Percentiles rank a stretch among this genome's conserved stretches.
Conservation (phyloP, 164 flowering plant species). For the Platanus orientalis region DNA sequence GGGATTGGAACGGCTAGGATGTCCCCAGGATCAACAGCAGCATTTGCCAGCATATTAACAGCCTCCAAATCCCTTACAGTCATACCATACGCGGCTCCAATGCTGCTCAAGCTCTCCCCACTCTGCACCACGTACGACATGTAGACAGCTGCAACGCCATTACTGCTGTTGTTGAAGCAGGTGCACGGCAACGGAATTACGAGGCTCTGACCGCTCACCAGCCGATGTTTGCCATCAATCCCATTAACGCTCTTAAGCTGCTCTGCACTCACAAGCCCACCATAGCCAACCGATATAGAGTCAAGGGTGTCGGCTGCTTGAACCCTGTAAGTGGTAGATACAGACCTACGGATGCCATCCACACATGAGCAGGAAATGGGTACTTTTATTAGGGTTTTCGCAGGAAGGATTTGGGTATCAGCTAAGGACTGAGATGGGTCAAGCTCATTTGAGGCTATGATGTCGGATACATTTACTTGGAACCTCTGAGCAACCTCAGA, state of each 20-base stretch:
- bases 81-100: slow-evolving; percentile 11
- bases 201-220: slow-evolving; percentile 15
- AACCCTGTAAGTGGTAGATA: slow-evolving; percentile 14
- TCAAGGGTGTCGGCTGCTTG: slow-evolving; percentile 20
- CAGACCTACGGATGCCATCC: slow-evolving; percentile 28
- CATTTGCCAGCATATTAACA: slow-evolving; percentile 16
- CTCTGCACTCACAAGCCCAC: slow-evolving; percentile 27
- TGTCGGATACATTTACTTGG: slow-evolving; percentile 10
- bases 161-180: slow-evolving; percentile 21
- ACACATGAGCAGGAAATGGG: slow-evolving; percentile 32
- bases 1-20: slow-evolving; percentile 27
- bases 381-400: slow-evolving; percentile 13
- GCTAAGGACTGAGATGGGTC: not conserved
- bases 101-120: slow-evolving; percentile 23
- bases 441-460: slow-evolving; percentile 19
- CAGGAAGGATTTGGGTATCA: slow-evolving; percentile 11
- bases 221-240: not conserved
- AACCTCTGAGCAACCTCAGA: slow-evolving; percentile 24
- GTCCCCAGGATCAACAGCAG: slow-evolving; percentile 20
- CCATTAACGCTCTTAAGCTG: slow-evolving; percentile 22
- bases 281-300: slow-evolving; percentile 20
- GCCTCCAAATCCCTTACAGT: slow-evolving; percentile 19
- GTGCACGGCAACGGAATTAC: slow-evolving; percentile 27
- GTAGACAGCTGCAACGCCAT: slow-evolving; percentile 19
- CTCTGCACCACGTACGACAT: slow-evolving; percentile 25